phyloP scores from a whole-genome alignment of 2,329 filamentous ascomycete genomes.

The Penicillium vulpinum region DNA sequence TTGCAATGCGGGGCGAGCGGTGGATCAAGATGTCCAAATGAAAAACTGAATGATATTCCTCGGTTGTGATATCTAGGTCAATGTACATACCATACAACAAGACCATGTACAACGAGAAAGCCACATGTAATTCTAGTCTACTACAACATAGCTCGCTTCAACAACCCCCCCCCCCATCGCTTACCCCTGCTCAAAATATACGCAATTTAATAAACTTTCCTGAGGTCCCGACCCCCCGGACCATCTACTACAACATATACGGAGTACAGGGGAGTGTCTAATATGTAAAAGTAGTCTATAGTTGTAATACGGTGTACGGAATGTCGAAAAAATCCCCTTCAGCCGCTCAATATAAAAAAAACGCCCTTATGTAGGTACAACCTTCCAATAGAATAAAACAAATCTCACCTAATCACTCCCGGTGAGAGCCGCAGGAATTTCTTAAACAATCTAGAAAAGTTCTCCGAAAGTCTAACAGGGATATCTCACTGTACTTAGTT shows the following conservation, averaged over 20 bases:
- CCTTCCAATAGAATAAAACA: background rate
- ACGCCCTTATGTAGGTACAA: background rate
- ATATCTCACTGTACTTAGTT: background rate
- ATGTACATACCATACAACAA: too few relatives aligned
- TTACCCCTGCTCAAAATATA: background rate
- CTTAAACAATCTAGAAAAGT: background rate
- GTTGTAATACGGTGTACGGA: background rate
- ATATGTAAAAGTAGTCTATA: background rate
- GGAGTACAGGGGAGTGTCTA: too few relatives aligned
- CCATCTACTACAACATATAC: too few relatives aligned
- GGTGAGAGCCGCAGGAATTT: background rate
- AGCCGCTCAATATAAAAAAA: background rate
- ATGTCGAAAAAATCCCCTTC: too few relatives aligned
- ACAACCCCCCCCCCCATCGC: too few relatives aligned
- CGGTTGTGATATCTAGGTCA: too few relatives aligned
- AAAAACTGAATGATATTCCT: too few relatives aligned
- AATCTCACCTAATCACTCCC: background rate
- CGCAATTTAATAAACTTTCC: background rate
- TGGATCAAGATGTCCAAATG: too few relatives aligned
- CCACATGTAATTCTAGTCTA: too few relatives aligned
- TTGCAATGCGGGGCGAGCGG: background rate
- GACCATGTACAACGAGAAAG: too few relatives aligned
- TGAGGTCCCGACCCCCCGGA: too few relatives aligned
- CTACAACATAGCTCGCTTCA: too few relatives aligned
- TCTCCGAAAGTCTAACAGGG: background rate